phyloP scores from a whole-genome alignment of 1,139 yeast genomes.

The Saccharomyces hybrid region DNA sequence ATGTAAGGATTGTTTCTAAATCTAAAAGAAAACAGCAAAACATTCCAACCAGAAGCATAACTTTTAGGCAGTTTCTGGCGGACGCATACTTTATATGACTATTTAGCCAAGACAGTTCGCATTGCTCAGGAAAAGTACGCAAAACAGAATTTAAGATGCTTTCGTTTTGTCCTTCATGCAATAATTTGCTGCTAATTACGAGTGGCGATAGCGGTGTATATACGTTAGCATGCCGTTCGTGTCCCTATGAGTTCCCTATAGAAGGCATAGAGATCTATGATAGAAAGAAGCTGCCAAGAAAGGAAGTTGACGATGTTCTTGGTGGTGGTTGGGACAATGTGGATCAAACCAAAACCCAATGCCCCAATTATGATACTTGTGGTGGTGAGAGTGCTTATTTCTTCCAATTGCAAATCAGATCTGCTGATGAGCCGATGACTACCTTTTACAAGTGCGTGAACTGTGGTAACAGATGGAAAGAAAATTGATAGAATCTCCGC shows the following conservation, averaged over 20 bases:
- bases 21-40: background rate
- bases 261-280: constrained; percentile 78
- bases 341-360: constrained; percentile 81
- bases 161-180: constrained; percentile 89
- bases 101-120: background rate
- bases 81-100: background rate
- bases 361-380: constrained; percentile 73
- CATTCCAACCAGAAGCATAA: background rate
- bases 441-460: constrained; percentile 90
- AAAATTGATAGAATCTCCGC: constrained; percentile 43
- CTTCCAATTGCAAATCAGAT: constrained; percentile 92
- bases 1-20: background rate
- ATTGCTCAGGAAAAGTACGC: background rate
- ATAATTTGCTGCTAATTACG: constrained; percentile 69
- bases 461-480: constrained; percentile 96
- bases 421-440: constrained; percentile 79
- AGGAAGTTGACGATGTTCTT: constrained; percentile 90
- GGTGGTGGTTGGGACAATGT: constrained; percentile 99
- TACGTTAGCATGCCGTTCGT: constrained; percentile 72
- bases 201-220: constrained; percentile 35
- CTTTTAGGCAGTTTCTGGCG: background rate
- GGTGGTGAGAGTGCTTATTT: constrained; percentile 90
- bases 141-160: constrained; percentile 43
- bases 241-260: constrained; percentile 90
- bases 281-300: constrained; percentile 72